Evolutionary conservation across 345 rosid genomes (phyloP), one percentile per base, ranked within the genome.

Genomic region (Hypericum androsaemum): DNA sequence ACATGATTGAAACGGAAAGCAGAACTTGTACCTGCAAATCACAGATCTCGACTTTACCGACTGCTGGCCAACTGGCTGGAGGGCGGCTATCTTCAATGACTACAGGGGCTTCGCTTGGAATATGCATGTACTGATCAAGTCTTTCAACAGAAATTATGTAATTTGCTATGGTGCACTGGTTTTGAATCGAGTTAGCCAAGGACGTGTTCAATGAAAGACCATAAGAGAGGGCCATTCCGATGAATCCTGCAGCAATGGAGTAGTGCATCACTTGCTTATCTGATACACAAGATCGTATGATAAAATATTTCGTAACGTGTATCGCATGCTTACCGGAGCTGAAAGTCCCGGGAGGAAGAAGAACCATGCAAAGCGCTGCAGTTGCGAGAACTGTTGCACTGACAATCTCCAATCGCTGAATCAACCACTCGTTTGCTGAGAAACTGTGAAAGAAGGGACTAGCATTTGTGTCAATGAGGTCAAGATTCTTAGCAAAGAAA

Each of bases 161-260:
- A 67, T 92, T 92, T 9, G 90, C 89, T 40, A 80, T 3, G 39
- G 78, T 83, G 73, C 98, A 88, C 54, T 85, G 95, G 80, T 85
- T 81, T 72, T 88, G 95, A 64, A 88, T 87, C 1, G 98, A 80
- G 47, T 60, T 43, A 11, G 88, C 94, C 44, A 92, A 75, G 32
- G 94, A 77, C 70, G 63, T 15, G 56, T 92, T 92, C 67, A 92
- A 58, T 7, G 98, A 81, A 67, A 92, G 84, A 62, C 97, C 98
- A 42, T 92, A 88, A 5, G 98, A 88, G 59, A 92, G 74, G n/a
- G 98, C 94, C 97, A 92, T 81, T 64, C 98, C 98, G 2, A 92
- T 76, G 59, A 92, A 92, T 41, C 98, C 98, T 92, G 85, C 66
- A 60, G 47, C 28, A 56, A 59, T 22, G 57, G 1, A 47, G 51